Evolutionary conservation across 2,329 filamentous ascomycete genomes (phyloP), one percentile per base, ranked within the genome.

Genomic region (Blastomyces gilchristii): DNA sequence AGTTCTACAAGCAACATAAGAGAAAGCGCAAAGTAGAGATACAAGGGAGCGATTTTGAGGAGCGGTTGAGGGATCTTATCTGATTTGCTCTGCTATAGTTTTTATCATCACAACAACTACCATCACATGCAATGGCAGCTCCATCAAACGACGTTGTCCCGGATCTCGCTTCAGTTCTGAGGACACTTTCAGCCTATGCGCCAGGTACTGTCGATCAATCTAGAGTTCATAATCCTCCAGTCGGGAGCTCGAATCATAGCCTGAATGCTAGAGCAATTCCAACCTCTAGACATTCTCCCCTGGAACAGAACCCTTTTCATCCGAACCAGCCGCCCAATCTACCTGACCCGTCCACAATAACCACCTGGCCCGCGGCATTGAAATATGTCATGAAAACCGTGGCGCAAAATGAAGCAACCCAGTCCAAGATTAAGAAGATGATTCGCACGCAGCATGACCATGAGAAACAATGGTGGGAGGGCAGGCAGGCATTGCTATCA

Each of bases 381-480:
- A 76, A 76, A 67, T 78, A 81, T 71, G 77, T 83, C 28, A 82
- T 81, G 76, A 77, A 76, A 60, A 76, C 77, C 3, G 75, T 82
- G 25, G 72, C 75, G 0, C 76, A 75, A 52, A 78, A 80, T 64
- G 78, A 81, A 62, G 71, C 73, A 41, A 72, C 77, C 1, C 72
- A 80, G 52, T 71, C 73, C 18, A 76, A 78, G 12, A 79, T 84
- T 65, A 76, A 77, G 25, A 71, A 85, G 74, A 78, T 89, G 72
- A 87, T 88, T 64, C 79, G 79, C 62, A 80, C 84, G 52, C 86
- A 89, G 71, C 81, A 85, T 68, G 78, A 80, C 50, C 82, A 88
- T 68, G 85, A 88, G 67, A 79, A 79, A 66, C 80, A 83, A 67
- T 89, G 86, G 82, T 84, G 81, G 75, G 72, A 77, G 34, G 80